These are phyloP conservation scores for Monilinia laxa DNA, from an alignment of 2,329 filamentous ascomycete genomes.

Conservation along the genomic window DNA sequence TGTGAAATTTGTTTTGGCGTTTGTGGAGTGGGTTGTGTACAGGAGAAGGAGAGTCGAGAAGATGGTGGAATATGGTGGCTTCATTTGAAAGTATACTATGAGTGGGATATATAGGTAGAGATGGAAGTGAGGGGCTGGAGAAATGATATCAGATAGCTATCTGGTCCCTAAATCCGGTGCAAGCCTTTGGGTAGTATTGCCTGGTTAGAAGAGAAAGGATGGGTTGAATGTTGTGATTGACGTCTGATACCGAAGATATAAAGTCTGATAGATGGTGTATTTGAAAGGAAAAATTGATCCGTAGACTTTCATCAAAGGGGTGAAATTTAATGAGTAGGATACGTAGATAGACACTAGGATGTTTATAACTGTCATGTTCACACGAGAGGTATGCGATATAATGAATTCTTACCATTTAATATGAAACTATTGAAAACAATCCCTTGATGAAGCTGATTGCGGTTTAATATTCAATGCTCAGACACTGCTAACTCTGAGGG, in stretches of 20 bases:
- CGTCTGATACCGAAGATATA: neutral
- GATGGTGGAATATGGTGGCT: neutral
- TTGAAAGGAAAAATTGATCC: neutral
- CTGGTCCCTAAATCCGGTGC: too few species aligned
- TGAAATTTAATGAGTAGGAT: neutral
- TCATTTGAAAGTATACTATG: neutral
- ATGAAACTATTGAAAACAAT: constrained; percentile 7
- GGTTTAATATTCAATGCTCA: neutral
- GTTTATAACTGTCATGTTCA: neutral
- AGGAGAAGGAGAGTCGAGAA: neutral
- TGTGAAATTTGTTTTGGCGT: neutral
- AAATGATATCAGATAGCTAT: neutral
- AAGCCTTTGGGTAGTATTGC: neutral
- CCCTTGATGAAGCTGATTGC: neutral
- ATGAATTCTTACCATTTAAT: neutral
- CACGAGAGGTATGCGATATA: neutral
- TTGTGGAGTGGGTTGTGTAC: neutral
- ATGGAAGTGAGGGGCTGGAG: neutral
- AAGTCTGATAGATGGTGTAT: neutral
- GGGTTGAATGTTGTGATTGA: neutral
- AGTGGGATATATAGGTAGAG: too few species aligned
- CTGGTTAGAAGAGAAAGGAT: neutral
- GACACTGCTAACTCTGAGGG: neutral
- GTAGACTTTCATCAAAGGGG: neutral
- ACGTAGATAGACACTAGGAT: neutral